Evolutionary conservation across 768 basidiomycete genomes (phyloP).

Genomic region (Lactarius evosmus): DNA sequence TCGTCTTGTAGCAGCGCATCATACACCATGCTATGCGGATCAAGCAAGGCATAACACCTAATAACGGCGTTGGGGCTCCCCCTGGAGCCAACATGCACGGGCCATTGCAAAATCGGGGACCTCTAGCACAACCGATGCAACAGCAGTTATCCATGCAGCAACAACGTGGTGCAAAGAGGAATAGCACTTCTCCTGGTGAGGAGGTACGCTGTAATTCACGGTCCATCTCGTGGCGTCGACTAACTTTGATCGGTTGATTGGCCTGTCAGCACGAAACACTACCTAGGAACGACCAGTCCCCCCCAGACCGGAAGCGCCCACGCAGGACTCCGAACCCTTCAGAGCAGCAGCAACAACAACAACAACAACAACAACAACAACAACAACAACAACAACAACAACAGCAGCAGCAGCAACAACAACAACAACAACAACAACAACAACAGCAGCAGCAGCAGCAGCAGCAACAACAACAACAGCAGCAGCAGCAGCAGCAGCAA

Average conservation of each 20-base stretch:
- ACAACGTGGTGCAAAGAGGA: constrained; percentile 43
- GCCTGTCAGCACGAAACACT: constrained; percentile 31
- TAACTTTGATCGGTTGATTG: constrained; percentile 2
- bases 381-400: constrained; percentile 26
- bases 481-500: constrained; percentile 27
- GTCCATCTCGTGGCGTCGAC: background rate
- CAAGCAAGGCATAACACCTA: constrained; percentile 31
- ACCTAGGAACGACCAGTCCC: constrained; percentile 35
- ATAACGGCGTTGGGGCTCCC: constrained; percentile 44
- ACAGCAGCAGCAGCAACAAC: constrained; percentile 33
- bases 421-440: constrained; percentile 19
- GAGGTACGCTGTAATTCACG: constrained; percentile 31
- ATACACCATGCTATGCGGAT: constrained; percentile 27
- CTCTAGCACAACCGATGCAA: constrained; percentile 29
- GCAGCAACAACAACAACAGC: constrained; percentile 31
- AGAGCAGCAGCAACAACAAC: constrained; percentile 32
- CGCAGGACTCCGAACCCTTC: constrained; percentile 35
- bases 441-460: constrained; percentile 28
- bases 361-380: constrained; percentile 31
- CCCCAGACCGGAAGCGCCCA: constrained; percentile 35
- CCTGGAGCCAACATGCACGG: constrained; percentile 37
- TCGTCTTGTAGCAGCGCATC: constrained; percentile 38
- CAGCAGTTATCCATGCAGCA: constrained; percentile 38
- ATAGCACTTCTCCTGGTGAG: constrained; percentile 38
- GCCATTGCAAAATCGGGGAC: constrained; percentile 36